Base-by-base conservation (phyloP, 139 green algal species). In the Diplosphaera chodatii region DNA sequence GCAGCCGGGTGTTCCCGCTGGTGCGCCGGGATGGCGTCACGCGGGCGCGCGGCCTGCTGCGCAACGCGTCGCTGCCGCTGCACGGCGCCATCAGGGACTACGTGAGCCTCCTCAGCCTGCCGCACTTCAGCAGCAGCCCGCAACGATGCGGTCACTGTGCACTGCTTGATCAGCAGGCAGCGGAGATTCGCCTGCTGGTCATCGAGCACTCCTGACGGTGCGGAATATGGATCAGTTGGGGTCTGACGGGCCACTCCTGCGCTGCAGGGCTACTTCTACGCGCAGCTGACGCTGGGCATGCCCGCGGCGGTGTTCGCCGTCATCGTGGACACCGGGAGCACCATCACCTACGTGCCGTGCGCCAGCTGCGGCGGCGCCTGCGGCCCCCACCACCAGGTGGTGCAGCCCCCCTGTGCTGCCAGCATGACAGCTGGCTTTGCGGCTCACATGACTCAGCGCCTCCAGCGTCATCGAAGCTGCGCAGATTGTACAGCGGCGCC, bases 321-420 rank as follows among this genome's bases (percentile, higher is more conserved):
- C 10, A 98, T 98, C 70, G 91, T 98, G 18, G 94, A 98, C 85
- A 98, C 94, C 1, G 94, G 94, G 33, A 93, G 83, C 78, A 97
- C 92, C 1, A 90, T 97, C 48, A 96, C 90, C 0, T 98, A 97
- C 82, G 86, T 98, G 22, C 90, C 93, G 0, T 98, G 94, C 78
- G 71, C 79, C 21, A 80, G 68, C 28, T 98, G 92, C 72, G 80
- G 73, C 33, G 59, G 69, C 21, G 69, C 48, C 27, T 89, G 84
- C 59, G 83, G 80, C 13, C 75, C 80, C 20, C 82, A 86, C 32
- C 89, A 96, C 73, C 81, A 76, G 77, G 82, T 85, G 40, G 29
- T 21, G n/a, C n/a, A n/a, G n/a, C n/a, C n/a, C n/a, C n/a, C n/a
- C n/a, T n/a, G n/a, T n/a, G n/a, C n/a, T n/a, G n/a, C n/a, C n/a